Conservation (phyloP, 345 rosid genomes). For the Schrenkiella parvula region DNA sequence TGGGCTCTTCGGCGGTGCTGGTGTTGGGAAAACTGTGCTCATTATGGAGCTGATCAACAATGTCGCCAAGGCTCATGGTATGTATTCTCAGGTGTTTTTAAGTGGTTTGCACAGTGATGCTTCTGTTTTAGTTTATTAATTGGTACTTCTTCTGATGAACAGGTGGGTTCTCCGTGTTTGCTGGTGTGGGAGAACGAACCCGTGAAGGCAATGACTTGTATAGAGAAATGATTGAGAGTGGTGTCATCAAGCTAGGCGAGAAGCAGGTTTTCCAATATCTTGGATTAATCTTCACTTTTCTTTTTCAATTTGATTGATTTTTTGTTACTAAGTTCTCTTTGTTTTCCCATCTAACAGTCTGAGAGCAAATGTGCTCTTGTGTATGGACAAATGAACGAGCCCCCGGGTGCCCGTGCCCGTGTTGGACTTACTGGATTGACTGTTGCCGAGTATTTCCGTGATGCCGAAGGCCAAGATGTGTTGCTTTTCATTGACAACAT, state of each 20-base stretch:
- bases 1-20: conserved; percentile 99
- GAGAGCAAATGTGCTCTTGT: conserved; percentile 98
- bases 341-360: conserved; percentile 33
- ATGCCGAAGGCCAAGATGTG: conserved; percentile 99
- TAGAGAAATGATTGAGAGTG: conserved; percentile 99
- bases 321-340: neutral
- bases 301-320: neutral
- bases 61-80: conserved; percentile 96
- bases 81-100: neutral
- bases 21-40: conserved; percentile 97
- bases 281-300: neutral
- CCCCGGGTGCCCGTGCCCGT: conserved; percentile 99
- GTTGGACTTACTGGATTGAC: conserved; percentile 98
- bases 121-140: neutral
- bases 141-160: conserved; percentile 19
- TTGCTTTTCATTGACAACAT: conserved; percentile 95
- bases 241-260: conserved; percentile 98
- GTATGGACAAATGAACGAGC: conserved; percentile 99
- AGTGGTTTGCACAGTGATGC: neutral
- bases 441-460: conserved; percentile 97
- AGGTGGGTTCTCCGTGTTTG: conserved; percentile 99
- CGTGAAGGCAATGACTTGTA: conserved; percentile 99
- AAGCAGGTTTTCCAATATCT: conserved; percentile 56
- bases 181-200: conserved; percentile 97
- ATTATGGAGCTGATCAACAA: conserved; percentile 99